Evolutionary conservation across 139 green algal genomes (phyloP), one percentile per base, ranked within the genome.

Genomic region (Tetradesmus lagerheimii): DNA sequence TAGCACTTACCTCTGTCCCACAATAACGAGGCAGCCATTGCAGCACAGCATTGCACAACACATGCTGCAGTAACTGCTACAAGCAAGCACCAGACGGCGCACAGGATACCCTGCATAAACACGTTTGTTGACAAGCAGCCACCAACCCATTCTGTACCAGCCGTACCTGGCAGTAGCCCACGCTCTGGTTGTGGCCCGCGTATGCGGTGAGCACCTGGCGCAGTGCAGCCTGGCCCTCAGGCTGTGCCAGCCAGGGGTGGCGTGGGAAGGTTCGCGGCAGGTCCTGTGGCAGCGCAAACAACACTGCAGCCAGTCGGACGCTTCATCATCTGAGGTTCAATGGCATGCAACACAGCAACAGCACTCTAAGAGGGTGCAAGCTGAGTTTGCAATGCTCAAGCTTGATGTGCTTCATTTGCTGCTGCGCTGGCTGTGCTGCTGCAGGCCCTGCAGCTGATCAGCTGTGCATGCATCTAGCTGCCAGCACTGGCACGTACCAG

Each of bases 241-340:
- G 53, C 14, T 71, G 80, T 9, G 91, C 62, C n/a, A 98, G 77
- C 94, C 92, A 97, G 0, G 80, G 53, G 87, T 97, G 95, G 74
- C 64, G 67, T 14, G 96, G 95, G 86, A 97, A 98, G 0, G 96
- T 98, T 45, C 96, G 94, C 3, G 96, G 96, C 79, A 97, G 86
- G 87, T 98, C 96, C 95, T 97, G 91, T 27, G n/a, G 29, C 77
- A 71, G 11, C n/a, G 38, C 57, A 71, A n/a, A 25, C 16, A 31
- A 6, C 23, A 71, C 23, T 9, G 57, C 57, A 31, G 57, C 20
- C 14, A 79, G 29, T 0, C 0, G 71, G n/a, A 20, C n/a, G 23
- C 71, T 41, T n/a, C 71, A 29, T 11, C 23, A 18, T 29, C 6
- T 25, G 71, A 25, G 31, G 35, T 31, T n/a, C n/a, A 11, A 12